phyloP scores from a whole-genome alignment of 768 basidiomycete species.

The Amanita rubescens region DNA sequence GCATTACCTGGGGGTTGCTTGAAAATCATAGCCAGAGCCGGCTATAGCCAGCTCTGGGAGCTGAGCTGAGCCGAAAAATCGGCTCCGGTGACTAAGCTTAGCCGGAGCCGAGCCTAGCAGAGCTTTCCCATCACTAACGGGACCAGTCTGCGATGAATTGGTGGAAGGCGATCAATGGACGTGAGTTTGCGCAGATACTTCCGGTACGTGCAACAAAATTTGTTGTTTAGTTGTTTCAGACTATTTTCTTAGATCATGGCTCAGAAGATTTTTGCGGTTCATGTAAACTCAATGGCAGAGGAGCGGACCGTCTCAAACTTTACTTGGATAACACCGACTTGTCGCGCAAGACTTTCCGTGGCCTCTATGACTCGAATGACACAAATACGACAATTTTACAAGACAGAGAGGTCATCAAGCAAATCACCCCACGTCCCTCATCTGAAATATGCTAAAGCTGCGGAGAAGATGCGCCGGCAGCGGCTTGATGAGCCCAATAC shows the following conservation, averaged over 20 bases:
- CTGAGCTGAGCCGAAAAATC: too few species aligned
- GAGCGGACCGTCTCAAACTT: constrained; percentile 19
- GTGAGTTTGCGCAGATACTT: constrained; percentile 15
- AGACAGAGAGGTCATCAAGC: constrained; percentile 3
- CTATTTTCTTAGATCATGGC: constrained; percentile 10
- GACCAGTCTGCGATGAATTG: constrained; percentile 9
- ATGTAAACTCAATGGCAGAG: constrained; percentile 13
- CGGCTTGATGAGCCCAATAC: too few species aligned
- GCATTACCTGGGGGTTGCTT: too few species aligned
- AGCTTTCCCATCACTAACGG: too few species aligned
- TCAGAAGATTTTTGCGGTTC: constrained; percentile 10
- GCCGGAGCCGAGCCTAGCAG: too few species aligned
- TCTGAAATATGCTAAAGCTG: too few species aligned
- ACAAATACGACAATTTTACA: constrained; percentile 16
- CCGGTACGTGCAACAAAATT: constrained; percentile 14
- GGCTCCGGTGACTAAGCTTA: too few species aligned
- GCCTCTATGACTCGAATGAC: constrained; percentile 11
- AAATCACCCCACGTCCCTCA: background rate
- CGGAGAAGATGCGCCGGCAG: too few species aligned
- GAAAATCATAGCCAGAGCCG: too few species aligned
- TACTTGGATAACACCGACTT: constrained; percentile 26
- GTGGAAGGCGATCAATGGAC: constrained; percentile 12
- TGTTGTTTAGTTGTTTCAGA: background rate
- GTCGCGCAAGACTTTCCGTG: constrained; percentile 7
- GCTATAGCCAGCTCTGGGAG: too few species aligned